Percentiles rank a stretch among this genome's conserved stretches.
Conservation (phyloP, 2,329 filamentous ascomycete species). For the Penicillium sp. region DNA sequence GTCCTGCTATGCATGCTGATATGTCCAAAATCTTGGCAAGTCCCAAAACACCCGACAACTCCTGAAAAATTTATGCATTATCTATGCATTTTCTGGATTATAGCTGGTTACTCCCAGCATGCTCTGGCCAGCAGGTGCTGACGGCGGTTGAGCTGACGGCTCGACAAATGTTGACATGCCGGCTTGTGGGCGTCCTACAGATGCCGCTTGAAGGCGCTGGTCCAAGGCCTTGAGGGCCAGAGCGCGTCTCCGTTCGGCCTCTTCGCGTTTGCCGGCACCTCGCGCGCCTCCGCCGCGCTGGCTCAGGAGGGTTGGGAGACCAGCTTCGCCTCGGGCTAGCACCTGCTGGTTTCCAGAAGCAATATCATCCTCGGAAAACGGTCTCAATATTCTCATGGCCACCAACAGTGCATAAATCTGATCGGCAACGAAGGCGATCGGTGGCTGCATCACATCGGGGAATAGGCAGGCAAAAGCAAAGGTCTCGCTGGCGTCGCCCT, state of each 20-base stretch:
- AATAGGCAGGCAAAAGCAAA: constrained; percentile 97
- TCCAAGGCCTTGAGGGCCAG: constrained; percentile 89
- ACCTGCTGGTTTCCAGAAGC: constrained; percentile 71
- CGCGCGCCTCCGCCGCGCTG: constrained; percentile 42
- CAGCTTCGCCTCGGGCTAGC: constrained; percentile 60
- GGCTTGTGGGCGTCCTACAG: constrained; percentile 52
- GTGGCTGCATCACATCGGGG: constrained; percentile 75
- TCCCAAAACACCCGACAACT: constrained; percentile 1
- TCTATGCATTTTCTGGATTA: constrained; percentile 57
- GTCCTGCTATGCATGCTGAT: neutral
- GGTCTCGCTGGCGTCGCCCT: constrained; percentile 91
- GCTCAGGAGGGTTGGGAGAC: constrained; percentile 58
- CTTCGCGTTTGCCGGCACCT: constrained; percentile 71
- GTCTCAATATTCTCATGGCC: constrained; percentile 72
- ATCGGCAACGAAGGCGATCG: constrained; percentile 71
- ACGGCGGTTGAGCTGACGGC: constrained; percentile 32
- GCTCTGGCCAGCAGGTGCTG: constrained; percentile 53
- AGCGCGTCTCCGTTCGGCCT: constrained; percentile 85
- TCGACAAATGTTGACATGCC: constrained; percentile 32
- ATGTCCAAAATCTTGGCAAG: constrained; percentile 2
- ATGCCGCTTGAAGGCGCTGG: constrained; percentile 84
- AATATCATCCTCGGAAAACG: constrained; percentile 79
- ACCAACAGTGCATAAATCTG: constrained; percentile 73
- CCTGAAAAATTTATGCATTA: constrained; percentile 1
- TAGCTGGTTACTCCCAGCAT: constrained; percentile 70